phyloP scores from a whole-genome alignment of 768 basidiomycete species.

The Tricholoma matsutake region DNA sequence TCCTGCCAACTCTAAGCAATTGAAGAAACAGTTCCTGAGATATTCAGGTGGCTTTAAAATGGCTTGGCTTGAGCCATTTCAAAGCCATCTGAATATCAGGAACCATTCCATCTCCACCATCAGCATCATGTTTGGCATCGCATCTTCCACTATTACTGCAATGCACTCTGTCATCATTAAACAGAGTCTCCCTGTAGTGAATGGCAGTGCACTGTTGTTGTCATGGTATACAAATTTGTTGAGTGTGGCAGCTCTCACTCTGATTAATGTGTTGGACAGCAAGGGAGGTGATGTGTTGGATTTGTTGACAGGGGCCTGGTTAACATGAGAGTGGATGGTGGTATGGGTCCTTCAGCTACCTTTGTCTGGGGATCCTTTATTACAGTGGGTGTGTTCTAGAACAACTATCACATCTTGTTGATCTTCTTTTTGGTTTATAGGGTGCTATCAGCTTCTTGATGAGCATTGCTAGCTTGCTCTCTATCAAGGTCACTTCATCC shows the following conservation, averaged over 20 bases:
- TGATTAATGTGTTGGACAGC: slow-evolving; percentile 72
- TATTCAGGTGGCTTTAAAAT: too few relatives aligned
- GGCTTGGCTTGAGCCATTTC: too few relatives aligned
- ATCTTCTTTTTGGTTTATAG: slow-evolving; percentile 41
- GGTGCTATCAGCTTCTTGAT: slow-evolving; percentile 91
- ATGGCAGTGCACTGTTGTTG: slow-evolving; percentile 79
- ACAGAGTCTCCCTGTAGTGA: slow-evolving; percentile 72
- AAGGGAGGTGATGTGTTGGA: slow-evolving; percentile 64
- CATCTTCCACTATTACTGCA: slow-evolving; percentile 84
- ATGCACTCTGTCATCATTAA: slow-evolving; percentile 95
- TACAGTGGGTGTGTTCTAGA: slow-evolving; percentile 54
- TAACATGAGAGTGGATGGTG: slow-evolving; percentile 32
- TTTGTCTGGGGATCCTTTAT: slow-evolving; percentile 79
- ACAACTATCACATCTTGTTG: too few relatives aligned
- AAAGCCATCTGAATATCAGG: too few relatives aligned
- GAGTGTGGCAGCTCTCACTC: slow-evolving; percentile 69
- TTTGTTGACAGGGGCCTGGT: slow-evolving; percentile 53
- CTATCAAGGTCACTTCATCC: slow-evolving; percentile 96
- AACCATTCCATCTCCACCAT: slow-evolving; percentile 50
- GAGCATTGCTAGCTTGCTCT: slow-evolving; percentile 88
- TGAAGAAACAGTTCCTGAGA: too few relatives aligned
- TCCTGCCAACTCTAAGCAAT: too few relatives aligned
- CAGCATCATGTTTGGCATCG: slow-evolving; percentile 79
- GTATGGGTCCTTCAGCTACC: slow-evolving; percentile 50
- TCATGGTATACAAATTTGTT: slow-evolving; percentile 92